A percentile compares a stretch with the other conserved stretches of the same genome.
Evolutionary conservation across 106 monocot species (phyloP).

Genomic region (Posidonia australis): DNA sequence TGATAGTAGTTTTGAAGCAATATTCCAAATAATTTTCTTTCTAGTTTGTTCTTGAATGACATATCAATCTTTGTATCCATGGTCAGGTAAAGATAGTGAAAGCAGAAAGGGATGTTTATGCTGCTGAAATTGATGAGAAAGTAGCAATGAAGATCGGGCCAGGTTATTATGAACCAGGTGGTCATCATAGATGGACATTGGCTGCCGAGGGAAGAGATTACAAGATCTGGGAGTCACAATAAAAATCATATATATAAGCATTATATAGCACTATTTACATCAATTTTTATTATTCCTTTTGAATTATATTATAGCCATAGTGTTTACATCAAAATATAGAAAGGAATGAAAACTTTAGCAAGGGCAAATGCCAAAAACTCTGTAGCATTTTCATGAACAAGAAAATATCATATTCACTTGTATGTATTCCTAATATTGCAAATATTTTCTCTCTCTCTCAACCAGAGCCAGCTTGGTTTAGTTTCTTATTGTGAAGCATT

Average conservation of each 20-base stretch:
- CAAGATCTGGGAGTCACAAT: conserved; percentile 68
- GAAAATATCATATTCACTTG: too few species aligned
- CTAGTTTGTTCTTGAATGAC: background rate
- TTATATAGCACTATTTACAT: too few species aligned
- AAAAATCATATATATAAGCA: conserved; percentile 1
- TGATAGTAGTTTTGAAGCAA: background rate
- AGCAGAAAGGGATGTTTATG: conserved; percentile 76
- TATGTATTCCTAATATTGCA: too few species aligned
- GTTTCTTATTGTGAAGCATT: too few species aligned
- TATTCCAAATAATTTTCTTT: background rate
- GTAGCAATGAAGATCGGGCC: conserved; percentile 66
- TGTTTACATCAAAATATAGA: too few species aligned
- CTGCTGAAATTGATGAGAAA: conserved; percentile 75
- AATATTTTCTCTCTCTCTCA: too few species aligned
- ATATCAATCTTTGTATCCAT: background rate
- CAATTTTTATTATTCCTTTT: too few species aligned
- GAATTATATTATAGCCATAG: too few species aligned
- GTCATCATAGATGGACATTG: conserved; percentile 36
- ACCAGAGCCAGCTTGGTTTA: too few species aligned
- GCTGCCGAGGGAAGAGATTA: conserved; percentile 71
- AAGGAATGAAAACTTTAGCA: too few species aligned
- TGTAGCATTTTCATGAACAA: too few species aligned
- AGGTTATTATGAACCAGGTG: conserved; percentile 58
- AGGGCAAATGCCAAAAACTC: too few species aligned
- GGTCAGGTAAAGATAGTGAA: conserved; percentile 73